Base-by-base conservation (phyloP, 352 stramenopile genomes). In the Phytophthora podocarpi region DNA sequence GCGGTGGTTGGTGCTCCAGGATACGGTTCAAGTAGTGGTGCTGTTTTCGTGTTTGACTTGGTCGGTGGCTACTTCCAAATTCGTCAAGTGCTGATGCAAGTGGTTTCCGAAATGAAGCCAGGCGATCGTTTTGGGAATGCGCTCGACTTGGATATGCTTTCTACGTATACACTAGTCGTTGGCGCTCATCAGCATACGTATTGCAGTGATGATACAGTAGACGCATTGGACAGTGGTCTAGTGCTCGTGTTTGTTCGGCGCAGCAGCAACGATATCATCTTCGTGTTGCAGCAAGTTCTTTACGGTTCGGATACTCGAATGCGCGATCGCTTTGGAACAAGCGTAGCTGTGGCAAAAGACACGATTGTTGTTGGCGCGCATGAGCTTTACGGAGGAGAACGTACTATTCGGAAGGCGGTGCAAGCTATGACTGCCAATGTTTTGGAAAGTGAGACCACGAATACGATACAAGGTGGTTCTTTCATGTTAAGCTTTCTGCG, bases 1-100 rank as follows among this genome's bases (percentile, higher is more conserved):
- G 76, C 94, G 16, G 78, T 74, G 15, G 71, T 95, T 11, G 83
- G 87, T 1, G 81, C 87, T 2, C 87, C 87, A 31, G 87, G 85
- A 1, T 93, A 93, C 42, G 78, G 63, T 4, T 51, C 50, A 0
- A 64, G 46, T 0, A 76, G 57, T 15, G 87, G 87, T 15, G 80
- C 85, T 2, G 85, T 92, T 0, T 95, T 95, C 53, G 76, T 94
- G 0, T 95, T 87, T 49, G 80, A 93, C 42, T 40, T 92, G 1
- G 12, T 86, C 2, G 73, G 77, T 23, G 80, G 80, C 3, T 59
- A 70, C 26, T 94, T 91, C 43, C 59, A 77, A 50, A 90, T 78
- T 23, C 76, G 78, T 0, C 82, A 93, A 62, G 68, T 87, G 40
- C 61, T 95, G n/a, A 43, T 91, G 15, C 58, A 80, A 40, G 54